These are phyloP conservation scores for Pseudisothecium myosuroides DNA, from an alignment of 225 moss, liverwort and hornwort genomes.

Conservation along the genomic window DNA sequence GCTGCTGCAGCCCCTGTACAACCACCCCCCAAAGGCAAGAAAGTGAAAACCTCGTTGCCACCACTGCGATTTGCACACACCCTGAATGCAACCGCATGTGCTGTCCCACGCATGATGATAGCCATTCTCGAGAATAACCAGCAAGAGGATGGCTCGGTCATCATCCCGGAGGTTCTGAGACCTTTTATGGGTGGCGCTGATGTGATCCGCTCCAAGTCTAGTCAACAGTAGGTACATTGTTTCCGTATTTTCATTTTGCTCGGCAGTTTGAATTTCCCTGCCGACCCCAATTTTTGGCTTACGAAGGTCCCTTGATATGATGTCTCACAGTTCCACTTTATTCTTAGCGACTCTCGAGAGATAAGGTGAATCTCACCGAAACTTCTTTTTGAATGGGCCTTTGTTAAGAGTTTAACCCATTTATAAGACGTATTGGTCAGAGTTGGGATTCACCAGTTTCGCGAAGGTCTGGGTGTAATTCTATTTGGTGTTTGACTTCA, in stretches of 20 bases:
- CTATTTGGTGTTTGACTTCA: not conserved
- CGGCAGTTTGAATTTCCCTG: not conserved
- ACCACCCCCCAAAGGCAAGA: slow-evolving; percentile 14
- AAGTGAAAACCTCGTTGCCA: slow-evolving; percentile 51
- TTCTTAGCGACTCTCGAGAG: not conserved
- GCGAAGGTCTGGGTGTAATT: not conserved
- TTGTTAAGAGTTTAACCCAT: not conserved
- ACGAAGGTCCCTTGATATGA: not conserved
- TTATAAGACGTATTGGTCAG: not conserved
- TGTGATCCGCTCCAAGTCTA: slow-evolving; percentile 46
- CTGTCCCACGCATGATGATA: slow-evolving; percentile 90
- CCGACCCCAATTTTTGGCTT: not conserved
- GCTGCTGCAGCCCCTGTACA: not conserved
- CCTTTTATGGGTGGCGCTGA: slow-evolving; percentile 79
- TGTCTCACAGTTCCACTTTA: not conserved
- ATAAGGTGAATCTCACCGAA: not conserved
- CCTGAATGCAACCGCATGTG: slow-evolving; percentile 92
- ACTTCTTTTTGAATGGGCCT: not conserved
- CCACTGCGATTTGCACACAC: slow-evolving; percentile 75
- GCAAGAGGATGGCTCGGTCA: slow-evolving; percentile 71
- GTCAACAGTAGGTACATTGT: not conserved
- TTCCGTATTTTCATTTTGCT: not conserved
- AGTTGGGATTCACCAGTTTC: not conserved
- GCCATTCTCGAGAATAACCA: slow-evolving; percentile 92
- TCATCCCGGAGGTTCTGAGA: slow-evolving; percentile 63